Base-by-base conservation (phyloP, 73 alveolate species). In the Paramecium octaurelia region DNA sequence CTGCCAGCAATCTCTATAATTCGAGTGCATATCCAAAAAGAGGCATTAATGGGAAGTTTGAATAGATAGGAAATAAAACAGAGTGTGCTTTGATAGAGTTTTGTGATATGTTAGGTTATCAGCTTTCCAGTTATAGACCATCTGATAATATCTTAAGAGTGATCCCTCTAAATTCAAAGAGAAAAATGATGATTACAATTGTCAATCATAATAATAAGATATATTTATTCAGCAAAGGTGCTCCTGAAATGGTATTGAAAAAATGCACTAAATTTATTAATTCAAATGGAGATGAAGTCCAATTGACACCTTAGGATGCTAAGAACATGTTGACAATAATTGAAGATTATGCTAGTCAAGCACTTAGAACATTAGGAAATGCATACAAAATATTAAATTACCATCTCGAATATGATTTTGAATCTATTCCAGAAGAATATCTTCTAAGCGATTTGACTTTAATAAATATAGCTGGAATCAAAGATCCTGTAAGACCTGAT, bases 401-500 rank as follows among this genome's bases (percentile, higher is more conserved):
- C 23, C 86, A 70, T 44, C 35, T 44, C 16, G 94, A 57, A 54
- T 69, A 20, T 35, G 48, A 80, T 48, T 35, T 80, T 1, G 48
- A 46, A 20, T 40, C 48, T 40, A 40, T 40, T 40, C 48, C 48
- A 40, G 94, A 89, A 73, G 88, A 89, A 18, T 58, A 70, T 40
- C 64, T 89, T 14, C 85, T 94, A 35, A 87, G 68, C 20, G 98
- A 95, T 18, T 75, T 98, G 46, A 93, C 92, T 12, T 86, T 98
- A 40, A 93, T 96, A 60, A 95, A 95, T 36, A 92, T 98, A 54
- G 92, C 97, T 69, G 99, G 99, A 3, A 98, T 98, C 34, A 90
- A 96, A 86, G 99, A 98, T 93, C 99, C 98, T 20, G 71, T 96
- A 4, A 96, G 99, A 91, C 95, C 93, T 10, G 99, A 97, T 80